Evolutionary conservation across 116 monocot genomes (phyloP).

Genomic region (Thalassia testudinum): DNA sequence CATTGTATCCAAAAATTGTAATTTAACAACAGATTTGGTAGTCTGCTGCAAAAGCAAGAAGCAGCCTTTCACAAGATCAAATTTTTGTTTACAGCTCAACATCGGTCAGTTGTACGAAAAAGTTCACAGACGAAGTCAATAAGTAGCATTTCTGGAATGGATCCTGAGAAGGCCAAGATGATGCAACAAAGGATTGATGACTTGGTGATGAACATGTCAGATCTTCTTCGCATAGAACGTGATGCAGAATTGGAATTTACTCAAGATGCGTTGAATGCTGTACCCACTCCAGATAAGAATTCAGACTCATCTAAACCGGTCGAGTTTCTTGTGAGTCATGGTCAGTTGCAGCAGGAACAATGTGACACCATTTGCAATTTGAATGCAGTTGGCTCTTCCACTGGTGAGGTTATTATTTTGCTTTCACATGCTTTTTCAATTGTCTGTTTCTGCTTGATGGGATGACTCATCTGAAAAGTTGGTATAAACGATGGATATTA

Average conservation of each 20-base stretch:
- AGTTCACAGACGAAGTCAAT: conserved; percentile 22
- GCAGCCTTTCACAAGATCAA: not conserved
- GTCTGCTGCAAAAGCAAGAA: no score
- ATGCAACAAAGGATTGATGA: conserved; percentile 59
- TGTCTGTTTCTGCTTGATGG: no score
- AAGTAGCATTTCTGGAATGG: conserved; percentile 51
- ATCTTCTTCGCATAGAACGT: conserved; percentile 80
- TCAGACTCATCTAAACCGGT: conserved; percentile 46
- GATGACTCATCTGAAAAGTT: no score
- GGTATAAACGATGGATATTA: no score
- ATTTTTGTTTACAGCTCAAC: conserved; percentile 35
- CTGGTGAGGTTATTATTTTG: conserved; percentile 27
- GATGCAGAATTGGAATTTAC: conserved; percentile 91
- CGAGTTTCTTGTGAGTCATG: conserved; percentile 91
- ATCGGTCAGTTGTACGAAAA: conserved; percentile 57
- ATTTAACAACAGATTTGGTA: no score
- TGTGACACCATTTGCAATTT: conserved; percentile 95
- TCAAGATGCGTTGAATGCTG: conserved; percentile 85
- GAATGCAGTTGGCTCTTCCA: conserved; percentile 79
- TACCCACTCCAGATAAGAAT: conserved; percentile 40
- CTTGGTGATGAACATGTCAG: conserved; percentile 74
- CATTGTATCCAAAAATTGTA: no score
- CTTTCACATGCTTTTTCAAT: no score
- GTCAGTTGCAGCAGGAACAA: conserved; percentile 81
- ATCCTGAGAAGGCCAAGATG: conserved; percentile 42